These are phyloP conservation scores for Helichrysum umbraculigerum DNA, from an alignment of 129 eudicot species.

Conservation along the genomic window DNA sequence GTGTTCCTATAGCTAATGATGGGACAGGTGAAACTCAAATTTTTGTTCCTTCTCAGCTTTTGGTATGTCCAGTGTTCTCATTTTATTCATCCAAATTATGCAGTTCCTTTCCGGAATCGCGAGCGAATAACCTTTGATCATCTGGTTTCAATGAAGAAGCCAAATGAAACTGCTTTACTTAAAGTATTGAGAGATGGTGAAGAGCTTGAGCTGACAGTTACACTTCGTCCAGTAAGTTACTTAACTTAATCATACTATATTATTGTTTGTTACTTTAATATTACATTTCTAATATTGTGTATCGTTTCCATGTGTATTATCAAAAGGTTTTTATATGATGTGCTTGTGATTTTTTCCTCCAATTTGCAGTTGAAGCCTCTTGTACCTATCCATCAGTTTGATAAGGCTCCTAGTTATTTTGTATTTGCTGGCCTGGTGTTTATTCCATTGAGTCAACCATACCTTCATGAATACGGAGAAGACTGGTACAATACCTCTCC, in stretches of 20 bases:
- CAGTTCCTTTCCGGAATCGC: conserved; percentile 93
- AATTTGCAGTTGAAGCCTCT: conserved; percentile 81
- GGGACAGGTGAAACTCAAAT: conserved; percentile 68
- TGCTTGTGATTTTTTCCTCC: neutral
- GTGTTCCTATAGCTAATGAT: conserved; percentile 92
- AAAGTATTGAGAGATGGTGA: conserved; percentile 75
- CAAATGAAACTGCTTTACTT: conserved; percentile 78
- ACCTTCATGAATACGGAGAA: conserved; percentile 94
- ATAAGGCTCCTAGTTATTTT: conserved; percentile 85
- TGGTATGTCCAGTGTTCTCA: neutral
- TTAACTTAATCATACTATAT: conserved; percentile 5
- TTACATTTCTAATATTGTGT: neutral
- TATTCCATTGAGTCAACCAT: conserved; percentile 84
- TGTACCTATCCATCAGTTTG: conserved; percentile 97
- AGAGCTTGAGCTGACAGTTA: conserved; percentile 62
- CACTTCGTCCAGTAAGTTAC: conserved; percentile 79
- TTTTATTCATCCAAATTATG: conserved; percentile 11
- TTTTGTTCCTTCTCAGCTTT: neutral
- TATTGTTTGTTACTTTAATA: neutral
- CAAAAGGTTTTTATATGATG: neutral
- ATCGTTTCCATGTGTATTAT: conserved; percentile 4
- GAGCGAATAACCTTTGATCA: conserved; percentile 95
- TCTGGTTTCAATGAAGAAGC: conserved; percentile 97
- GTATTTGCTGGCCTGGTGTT: conserved; percentile 96
- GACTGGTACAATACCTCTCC: conserved; percentile 98